A percentile compares a stretch with the other conserved stretches of the same genome.
These are phyloP conservation scores for Platanthera guangdongensis DNA, from an alignment of 106 monocot species.

Conservation along the genomic window DNA sequence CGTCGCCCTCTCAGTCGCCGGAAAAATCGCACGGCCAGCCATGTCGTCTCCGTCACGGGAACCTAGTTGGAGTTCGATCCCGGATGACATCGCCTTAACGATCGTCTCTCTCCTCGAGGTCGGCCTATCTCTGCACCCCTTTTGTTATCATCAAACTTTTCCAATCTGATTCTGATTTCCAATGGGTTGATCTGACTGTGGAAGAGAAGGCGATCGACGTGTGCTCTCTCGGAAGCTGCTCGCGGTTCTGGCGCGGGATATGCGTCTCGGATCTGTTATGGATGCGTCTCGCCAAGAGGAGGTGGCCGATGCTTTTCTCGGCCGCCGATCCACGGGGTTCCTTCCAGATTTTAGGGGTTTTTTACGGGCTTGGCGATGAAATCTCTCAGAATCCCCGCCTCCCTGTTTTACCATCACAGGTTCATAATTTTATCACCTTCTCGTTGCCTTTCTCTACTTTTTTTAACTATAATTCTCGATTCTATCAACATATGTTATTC, in stretches of 20 bases:
- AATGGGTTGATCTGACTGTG: neutral
- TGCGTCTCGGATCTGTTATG: conserved; percentile 63
- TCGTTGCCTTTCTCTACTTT: neutral
- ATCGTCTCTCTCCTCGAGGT: conserved; percentile 54
- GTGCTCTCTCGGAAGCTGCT: conserved; percentile 67
- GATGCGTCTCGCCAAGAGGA: conserved; percentile 31
- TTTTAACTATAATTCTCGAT: neutral
- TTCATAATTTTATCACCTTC: neutral
- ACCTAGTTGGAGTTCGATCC: conserved; percentile 22
- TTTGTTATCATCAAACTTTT: neutral
- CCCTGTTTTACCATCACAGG: neutral
- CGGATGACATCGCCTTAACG: conserved; percentile 40
- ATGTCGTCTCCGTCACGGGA: neutral
- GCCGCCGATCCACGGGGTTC: neutral
- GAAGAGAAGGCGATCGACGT: conserved; percentile 39
- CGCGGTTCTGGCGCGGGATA: conserved; percentile 41
- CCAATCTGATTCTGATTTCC: neutral
- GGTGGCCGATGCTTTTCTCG: conserved; percentile 36
- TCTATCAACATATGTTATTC: neutral
- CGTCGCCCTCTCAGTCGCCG: neutral
- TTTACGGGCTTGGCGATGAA: neutral
- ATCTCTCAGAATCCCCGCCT: neutral
- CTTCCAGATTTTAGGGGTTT: neutral
- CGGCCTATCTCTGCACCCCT: neutral
- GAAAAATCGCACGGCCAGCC: neutral